phyloP scores from a whole-genome alignment of 75 land plant genomes.

The Cryptomeria japonica region DNA sequence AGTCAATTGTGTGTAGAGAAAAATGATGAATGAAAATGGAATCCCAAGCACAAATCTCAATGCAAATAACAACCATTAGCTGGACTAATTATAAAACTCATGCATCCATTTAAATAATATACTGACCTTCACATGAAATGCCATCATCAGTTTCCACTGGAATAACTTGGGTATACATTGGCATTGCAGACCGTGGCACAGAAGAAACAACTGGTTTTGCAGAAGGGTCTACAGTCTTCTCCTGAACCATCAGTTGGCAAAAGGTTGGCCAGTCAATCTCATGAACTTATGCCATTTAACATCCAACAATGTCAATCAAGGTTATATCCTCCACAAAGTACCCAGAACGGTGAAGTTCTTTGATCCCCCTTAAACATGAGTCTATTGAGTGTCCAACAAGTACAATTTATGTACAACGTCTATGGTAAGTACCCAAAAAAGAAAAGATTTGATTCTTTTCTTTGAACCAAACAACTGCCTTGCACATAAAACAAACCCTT shows the following conservation, averaged over 20 bases:
- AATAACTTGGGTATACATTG: constrained; percentile 49
- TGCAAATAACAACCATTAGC: neutral
- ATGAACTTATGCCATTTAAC: neutral
- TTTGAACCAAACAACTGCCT: neutral
- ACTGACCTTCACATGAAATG: constrained; percentile 65
- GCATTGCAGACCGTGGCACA: constrained; percentile 34
- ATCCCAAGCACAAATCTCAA: neutral
- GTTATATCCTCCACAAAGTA: neutral
- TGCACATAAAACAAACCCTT: neutral
- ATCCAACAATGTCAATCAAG: neutral
- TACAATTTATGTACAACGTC: neutral
- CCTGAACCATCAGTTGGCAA: constrained; percentile 23
- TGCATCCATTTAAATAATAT: neutral
- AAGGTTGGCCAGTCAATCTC: neutral
- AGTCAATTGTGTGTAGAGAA: neutral
- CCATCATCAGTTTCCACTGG: constrained; percentile 76
- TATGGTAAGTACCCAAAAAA: neutral
- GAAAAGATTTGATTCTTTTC: neutral
- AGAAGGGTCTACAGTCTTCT: constrained; percentile 36
- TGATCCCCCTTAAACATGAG: neutral
- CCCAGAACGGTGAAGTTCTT: neutral
- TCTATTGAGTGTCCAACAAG: neutral
- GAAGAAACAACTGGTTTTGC: constrained; percentile 30
- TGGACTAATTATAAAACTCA: neutral
- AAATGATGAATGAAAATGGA: neutral